Evolutionary conservation across 2,329 filamentous ascomycete species (phyloP).

Genomic region (Pyrenophora seminiperda): DNA sequence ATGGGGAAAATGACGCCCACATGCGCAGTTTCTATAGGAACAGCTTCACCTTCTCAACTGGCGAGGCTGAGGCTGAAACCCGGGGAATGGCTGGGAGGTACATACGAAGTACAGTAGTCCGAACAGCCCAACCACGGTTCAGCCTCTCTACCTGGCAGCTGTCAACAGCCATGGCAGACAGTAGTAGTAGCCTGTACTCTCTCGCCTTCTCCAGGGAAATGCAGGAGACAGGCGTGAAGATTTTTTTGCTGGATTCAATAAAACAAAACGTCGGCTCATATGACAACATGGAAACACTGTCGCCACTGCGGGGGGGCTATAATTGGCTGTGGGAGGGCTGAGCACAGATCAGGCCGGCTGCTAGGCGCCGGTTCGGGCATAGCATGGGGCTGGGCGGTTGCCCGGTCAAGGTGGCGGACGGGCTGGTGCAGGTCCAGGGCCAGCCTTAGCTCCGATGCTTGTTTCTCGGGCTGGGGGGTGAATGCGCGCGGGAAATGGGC

Average conservation of each 20-base stretch:
- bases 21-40: slow-evolving; percentile 25
- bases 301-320: slow-evolving; percentile 13
- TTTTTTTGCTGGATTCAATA: slow-evolving; percentile 5
- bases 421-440: slow-evolving; percentile 11
- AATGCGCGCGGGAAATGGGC: slow-evolving; percentile 9
- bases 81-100: slow-evolving; percentile 9
- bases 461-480: slow-evolving; percentile 14
- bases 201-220: neutral
- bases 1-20: slow-evolving; percentile 16
- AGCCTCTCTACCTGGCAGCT: too few relatives aligned
- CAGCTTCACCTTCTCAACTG: slow-evolving; percentile 4
- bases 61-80: slow-evolving; percentile 14
- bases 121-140: neutral
- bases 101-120: slow-evolving; percentile 6
- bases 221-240: too few relatives aligned
- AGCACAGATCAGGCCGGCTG: neutral
- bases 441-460: slow-evolving; percentile 22
- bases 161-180: too few relatives aligned
- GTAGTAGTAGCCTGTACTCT: neutral
- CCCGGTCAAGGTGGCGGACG: slow-evolving; percentile 31
- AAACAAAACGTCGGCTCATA: slow-evolving; percentile 14
- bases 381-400: slow-evolving; percentile 25
- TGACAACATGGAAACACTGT: slow-evolving; percentile 9
- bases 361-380: neutral
- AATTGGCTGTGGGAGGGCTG: slow-evolving; percentile 20